Percentiles rank a stretch among this genome's conserved stretches.
phyloP scores from a whole-genome alignment of 2,329 filamentous ascomycete species.

The Pseudogymnoascus sp. region DNA sequence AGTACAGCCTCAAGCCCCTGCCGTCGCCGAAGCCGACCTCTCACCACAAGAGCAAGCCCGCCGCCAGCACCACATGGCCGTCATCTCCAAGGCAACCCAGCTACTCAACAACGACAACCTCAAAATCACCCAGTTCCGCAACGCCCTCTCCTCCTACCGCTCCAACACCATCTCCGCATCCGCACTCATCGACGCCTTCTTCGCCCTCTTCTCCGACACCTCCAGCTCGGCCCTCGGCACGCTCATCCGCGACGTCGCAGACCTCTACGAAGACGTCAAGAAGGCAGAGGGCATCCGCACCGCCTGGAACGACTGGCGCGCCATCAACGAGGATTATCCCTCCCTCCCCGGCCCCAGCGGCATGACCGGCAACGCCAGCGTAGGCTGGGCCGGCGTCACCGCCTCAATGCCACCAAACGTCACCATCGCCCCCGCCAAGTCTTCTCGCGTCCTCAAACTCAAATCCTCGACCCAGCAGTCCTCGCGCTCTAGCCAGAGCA shows the following conservation, averaged over 20 bases:
- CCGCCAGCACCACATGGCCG: conserved; percentile 69
- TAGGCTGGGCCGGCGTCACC: conserved; percentile 27
- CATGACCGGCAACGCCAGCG: conserved; percentile 46
- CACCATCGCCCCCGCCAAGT: conserved; percentile 50
- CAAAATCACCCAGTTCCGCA: conserved; percentile 73
- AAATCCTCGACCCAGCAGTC: conserved; percentile 65
- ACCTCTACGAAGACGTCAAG: conserved; percentile 76
- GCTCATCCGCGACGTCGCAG: conserved; percentile 81
- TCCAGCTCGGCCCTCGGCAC: conserved; percentile 77
- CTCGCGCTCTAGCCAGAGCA: conserved; percentile 50
- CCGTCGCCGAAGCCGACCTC: conserved; percentile 44
- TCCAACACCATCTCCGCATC: conserved; percentile 61
- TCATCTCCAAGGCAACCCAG: conserved; percentile 76
- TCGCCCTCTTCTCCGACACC: conserved; percentile 72
- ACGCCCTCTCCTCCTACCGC: conserved; percentile 71
- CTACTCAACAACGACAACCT: conserved; percentile 69
- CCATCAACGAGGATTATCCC: conserved; percentile 93
- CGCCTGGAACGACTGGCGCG: conserved; percentile 92
- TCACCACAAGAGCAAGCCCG: conserved; percentile 76
- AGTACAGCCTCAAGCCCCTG: conserved; percentile 35
- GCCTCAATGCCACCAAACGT: conserved; percentile 28
- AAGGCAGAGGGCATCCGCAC: conserved; percentile 70
- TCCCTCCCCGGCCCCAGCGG: conserved; percentile 71
- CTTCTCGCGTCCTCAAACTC: conserved; percentile 54
- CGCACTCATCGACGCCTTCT: conserved; percentile 79